Evolutionary conservation across 2,329 filamentous ascomycete genomes (phyloP).

Genomic region (Dothideomycetidae sp.): DNA sequence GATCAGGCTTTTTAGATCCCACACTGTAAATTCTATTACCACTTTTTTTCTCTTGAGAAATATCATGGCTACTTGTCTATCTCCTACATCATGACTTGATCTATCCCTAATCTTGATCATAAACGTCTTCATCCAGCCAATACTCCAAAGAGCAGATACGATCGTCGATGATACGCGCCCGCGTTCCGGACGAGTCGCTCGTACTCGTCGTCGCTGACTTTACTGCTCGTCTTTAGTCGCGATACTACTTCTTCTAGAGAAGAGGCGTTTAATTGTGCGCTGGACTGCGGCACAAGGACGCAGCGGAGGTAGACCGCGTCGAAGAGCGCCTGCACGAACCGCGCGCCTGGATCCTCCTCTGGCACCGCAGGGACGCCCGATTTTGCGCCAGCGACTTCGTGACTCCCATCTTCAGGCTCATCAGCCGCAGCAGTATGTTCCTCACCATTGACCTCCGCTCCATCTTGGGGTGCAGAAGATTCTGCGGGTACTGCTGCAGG

Average conservation of each 20-base stretch:
- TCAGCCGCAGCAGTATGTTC: constrained; percentile 12
- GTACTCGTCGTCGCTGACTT: constrained; percentile 33
- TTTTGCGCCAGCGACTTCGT: constrained; percentile 2
- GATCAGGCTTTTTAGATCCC: too few species aligned
- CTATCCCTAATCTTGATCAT: too few species aligned
- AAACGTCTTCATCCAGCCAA: constrained; percentile 34
- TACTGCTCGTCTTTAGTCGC: constrained; percentile 33
- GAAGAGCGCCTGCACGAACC: constrained; percentile 28
- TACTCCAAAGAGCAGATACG: constrained; percentile 66
- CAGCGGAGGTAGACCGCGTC: constrained; percentile 30
- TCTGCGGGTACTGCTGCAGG: neutral
- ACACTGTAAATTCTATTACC: too few species aligned
- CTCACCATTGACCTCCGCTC: constrained; percentile 9
- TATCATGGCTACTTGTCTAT: too few species aligned
- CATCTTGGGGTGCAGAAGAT: neutral
- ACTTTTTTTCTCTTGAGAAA: too few species aligned
- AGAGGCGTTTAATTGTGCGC: neutral
- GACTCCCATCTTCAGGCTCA: constrained; percentile 10
- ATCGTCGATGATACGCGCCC: constrained; percentile 70
- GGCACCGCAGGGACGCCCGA: constrained; percentile 1
- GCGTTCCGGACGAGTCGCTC: constrained; percentile 48
- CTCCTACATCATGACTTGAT: too few species aligned
- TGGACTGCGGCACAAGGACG: constrained; percentile 8
- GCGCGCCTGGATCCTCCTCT: constrained; percentile 16
- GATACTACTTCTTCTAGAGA: constrained; percentile 17